Percentiles rank a stretch among this genome's conserved stretches.
Evolutionary conservation across 768 basidiomycete species (phyloP).

Genomic region (Mrakia hoshinonis): DNA sequence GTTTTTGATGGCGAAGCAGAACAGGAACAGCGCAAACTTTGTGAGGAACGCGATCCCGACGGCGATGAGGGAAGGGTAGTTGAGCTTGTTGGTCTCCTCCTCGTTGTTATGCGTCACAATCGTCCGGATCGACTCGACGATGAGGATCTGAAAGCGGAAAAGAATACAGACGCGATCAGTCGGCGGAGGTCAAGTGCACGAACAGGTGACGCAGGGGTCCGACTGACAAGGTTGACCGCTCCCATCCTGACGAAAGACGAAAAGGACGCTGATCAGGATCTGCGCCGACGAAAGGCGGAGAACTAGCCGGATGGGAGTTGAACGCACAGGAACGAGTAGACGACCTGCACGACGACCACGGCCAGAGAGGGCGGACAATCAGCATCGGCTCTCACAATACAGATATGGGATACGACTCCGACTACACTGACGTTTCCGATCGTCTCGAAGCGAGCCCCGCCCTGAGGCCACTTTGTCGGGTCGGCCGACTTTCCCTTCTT

Average conservation of each 20-base stretch:
- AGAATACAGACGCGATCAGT: background rate
- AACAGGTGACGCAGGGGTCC: background rate
- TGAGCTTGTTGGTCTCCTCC: constrained; percentile 53
- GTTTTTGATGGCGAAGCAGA: constrained; percentile 58
- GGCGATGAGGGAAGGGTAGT: constrained; percentile 72
- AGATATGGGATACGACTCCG: background rate
- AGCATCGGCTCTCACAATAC: background rate
- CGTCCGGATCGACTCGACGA: constrained; percentile 75
- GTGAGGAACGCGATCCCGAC: constrained; percentile 74
- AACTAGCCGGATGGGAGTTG: too few species aligned
- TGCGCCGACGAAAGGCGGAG: background rate
- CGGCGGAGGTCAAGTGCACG: too few species aligned
- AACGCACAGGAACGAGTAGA: background rate
- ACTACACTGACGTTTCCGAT: constrained; percentile 61
- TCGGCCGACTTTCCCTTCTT: constrained; percentile 50
- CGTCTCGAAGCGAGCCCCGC: constrained; percentile 59
- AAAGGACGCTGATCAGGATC: background rate
- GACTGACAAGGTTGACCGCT: constrained; percentile 60
- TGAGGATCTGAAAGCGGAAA: constrained; percentile 50
- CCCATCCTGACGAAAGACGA: constrained; percentile 50
- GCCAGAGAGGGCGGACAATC: too few species aligned
- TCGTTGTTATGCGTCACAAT: constrained; percentile 53
- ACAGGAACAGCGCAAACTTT: constrained; percentile 78
- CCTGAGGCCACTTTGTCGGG: constrained; percentile 28
- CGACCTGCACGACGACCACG: background rate